Evolutionary conservation across 2,329 filamentous ascomycete genomes (phyloP).

Genomic region (Dothistroma septosporum): DNA sequence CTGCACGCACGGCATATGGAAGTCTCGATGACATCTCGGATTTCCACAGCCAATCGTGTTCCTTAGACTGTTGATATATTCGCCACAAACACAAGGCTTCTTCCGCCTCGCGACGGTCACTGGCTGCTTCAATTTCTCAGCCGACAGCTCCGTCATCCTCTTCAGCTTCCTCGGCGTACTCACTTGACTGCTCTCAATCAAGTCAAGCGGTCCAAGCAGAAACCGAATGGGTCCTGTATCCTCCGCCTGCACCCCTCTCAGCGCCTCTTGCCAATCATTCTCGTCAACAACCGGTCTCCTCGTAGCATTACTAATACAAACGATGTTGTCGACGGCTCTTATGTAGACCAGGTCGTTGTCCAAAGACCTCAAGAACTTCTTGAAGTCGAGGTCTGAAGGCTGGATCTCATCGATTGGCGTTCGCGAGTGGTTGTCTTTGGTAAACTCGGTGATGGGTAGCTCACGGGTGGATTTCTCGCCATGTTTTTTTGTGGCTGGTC

Average conservation of each 20-base stretch:
- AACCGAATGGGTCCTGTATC: background rate
- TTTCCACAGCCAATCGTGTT: slow-evolving; percentile 19
- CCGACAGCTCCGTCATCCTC: background rate
- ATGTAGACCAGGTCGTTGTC: slow-evolving; percentile 8
- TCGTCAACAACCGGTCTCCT: slow-evolving; percentile 9
- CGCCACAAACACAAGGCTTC: slow-evolving; percentile 17
- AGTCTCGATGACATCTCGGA: slow-evolving; percentile 11
- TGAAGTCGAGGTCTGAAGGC: slow-evolving; percentile 15
- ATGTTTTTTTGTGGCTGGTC: background rate
- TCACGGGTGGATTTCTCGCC: background rate
- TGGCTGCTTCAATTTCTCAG: background rate
- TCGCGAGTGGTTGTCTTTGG: slow-evolving; percentile 5
- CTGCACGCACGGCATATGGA: slow-evolving; percentile 20
- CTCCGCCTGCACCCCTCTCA: background rate
- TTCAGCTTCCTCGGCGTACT: background rate
- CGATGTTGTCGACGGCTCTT: slow-evolving; percentile 10
- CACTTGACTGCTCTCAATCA: background rate
- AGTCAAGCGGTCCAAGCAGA: background rate
- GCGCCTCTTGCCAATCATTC: slow-evolving; percentile 9
- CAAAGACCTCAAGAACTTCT: slow-evolving; percentile 10
- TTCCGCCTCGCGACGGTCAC: background rate
- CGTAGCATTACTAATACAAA: slow-evolving; percentile 10
- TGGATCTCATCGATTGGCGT: slow-evolving; percentile 8
- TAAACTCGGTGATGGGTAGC: slow-evolving; percentile 6
- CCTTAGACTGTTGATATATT: slow-evolving; percentile 3